A percentile compares a stretch with the other conserved stretches of the same genome.
Evolutionary conservation across 306 rosid species (phyloP).

Genomic region (Sesbania bispinosa): DNA sequence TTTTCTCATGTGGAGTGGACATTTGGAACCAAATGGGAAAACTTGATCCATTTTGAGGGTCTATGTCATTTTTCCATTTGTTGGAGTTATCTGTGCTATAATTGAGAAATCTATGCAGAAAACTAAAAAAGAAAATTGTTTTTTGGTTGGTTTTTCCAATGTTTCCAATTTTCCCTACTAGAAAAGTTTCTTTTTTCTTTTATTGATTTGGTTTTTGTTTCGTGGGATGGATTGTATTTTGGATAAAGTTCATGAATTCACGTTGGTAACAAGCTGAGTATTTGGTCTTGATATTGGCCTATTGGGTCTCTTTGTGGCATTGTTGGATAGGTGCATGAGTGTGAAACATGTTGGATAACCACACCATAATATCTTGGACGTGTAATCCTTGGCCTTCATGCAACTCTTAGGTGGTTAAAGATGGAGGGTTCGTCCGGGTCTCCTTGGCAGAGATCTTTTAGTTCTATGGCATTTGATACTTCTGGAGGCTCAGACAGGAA

Average conservation of each 20-base stretch:
- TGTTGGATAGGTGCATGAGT: slow-evolving; percentile 28
- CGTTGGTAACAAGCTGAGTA: slow-evolving; percentile 26
- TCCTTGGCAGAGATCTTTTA: slow-evolving; percentile 52
- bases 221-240: not conserved
- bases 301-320: not conserved
- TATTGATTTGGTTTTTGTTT: not conserved
- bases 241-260: slow-evolving; percentile 9
- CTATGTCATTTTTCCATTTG: slow-evolving; percentile 9
- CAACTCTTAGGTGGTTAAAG: slow-evolving; percentile 52
- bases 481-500: slow-evolving; percentile 60
- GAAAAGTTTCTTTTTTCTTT: not conserved
- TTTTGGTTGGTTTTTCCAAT: not conserved
- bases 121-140: too few species aligned
- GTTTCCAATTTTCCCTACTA: not conserved
- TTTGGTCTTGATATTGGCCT: slow-evolving; percentile 13
- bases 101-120: not conserved
- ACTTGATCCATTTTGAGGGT: slow-evolving; percentile 24
- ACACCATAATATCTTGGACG: slow-evolving; percentile 47
- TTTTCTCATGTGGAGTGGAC: not conserved
- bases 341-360: slow-evolving; percentile 34
- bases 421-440: slow-evolving; percentile 89
- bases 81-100: slow-evolving; percentile 6
- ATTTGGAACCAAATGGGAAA: not conserved
- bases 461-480: slow-evolving; percentile 59
- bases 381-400: slow-evolving; percentile 48